Evolutionary conservation across 129 eudicot species (phyloP).

Genomic region (Deinandra increscens): DNA sequence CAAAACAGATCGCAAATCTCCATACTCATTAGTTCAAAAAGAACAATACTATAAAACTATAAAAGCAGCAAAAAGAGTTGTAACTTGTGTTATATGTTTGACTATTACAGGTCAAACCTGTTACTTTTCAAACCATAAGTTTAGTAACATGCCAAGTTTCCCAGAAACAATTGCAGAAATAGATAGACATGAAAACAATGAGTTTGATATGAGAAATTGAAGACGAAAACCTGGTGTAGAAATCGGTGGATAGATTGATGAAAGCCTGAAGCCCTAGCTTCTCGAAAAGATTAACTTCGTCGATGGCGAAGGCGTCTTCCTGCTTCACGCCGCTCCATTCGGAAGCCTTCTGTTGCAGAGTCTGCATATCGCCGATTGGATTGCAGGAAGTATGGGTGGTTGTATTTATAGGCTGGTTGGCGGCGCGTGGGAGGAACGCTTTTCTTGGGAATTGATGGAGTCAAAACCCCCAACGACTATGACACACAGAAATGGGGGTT

Average conservation of each 20-base stretch:
- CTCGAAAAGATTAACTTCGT: constrained; percentile 71
- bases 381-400: not conserved
- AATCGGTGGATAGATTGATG: constrained; percentile 81
- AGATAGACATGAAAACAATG: not conserved
- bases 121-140: not conserved
- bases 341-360: constrained; percentile 81
- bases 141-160: not conserved
- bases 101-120: not conserved
- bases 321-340: constrained; percentile 84
- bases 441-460: constrained; percentile 13
- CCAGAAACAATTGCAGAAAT: not conserved
- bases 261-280: constrained; percentile 83
- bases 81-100: not conserved
- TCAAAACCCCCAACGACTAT: not conserved
- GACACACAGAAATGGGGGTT: constrained; percentile 22
- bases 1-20: not conserved
- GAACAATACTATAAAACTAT: not conserved
- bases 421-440: constrained; percentile 62
- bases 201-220: not conserved
- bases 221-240: constrained; percentile 62
- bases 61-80: not conserved
- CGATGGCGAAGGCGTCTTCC: constrained; percentile 83
- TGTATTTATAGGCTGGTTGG: constrained; percentile 40
- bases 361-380: constrained; percentile 52
- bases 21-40: not conserved